Evolutionary conservation across 2,329 filamentous ascomycete genomes (phyloP).

Genomic region (Phialophora macrospora): DNA sequence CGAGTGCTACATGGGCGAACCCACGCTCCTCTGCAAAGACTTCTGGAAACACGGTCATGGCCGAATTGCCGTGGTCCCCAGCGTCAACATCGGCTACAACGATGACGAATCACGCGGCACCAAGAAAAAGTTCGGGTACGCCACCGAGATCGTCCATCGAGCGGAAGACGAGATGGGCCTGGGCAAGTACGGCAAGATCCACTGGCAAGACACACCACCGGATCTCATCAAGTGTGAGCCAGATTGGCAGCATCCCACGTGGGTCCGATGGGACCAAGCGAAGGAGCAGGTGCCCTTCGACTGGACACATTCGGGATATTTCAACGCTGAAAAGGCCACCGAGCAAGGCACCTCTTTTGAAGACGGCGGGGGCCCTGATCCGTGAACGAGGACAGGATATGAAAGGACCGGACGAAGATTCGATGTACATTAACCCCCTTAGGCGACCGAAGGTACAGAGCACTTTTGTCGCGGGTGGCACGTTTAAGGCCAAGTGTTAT

Average conservation of each 20-base stretch:
- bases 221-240: conserved; percentile 36
- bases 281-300: conserved; percentile 9
- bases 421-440: not conserved
- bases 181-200: conserved; percentile 21
- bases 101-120: conserved; percentile 52
- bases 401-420: not conserved
- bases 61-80: conserved; percentile 62
- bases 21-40: conserved; percentile 62
- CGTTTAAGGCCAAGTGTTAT: not conserved
- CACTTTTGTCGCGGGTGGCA: not conserved
- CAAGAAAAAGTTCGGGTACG: conserved; percentile 59
- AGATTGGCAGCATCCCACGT: conserved; percentile 16
- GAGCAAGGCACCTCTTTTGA: conserved; percentile 6
- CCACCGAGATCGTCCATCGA: conserved; percentile 33
- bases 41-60: conserved; percentile 58
- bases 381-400: not conserved
- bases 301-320: conserved; percentile 6
- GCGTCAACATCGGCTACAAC: conserved; percentile 61
- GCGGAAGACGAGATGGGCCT: conserved; percentile 25
- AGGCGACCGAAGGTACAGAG: not conserved
- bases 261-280: conserved; percentile 16
- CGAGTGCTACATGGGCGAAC: conserved; percentile 62
- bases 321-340: conserved; percentile 6
- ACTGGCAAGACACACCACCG: conserved; percentile 38
- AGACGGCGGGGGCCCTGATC: conserved; percentile 12